A percentile compares a stretch with the other conserved stretches of the same genome.
phyloP scores from a whole-genome alignment of 768 basidiomycete genomes.

The Macrolepiota dolichaula region DNA sequence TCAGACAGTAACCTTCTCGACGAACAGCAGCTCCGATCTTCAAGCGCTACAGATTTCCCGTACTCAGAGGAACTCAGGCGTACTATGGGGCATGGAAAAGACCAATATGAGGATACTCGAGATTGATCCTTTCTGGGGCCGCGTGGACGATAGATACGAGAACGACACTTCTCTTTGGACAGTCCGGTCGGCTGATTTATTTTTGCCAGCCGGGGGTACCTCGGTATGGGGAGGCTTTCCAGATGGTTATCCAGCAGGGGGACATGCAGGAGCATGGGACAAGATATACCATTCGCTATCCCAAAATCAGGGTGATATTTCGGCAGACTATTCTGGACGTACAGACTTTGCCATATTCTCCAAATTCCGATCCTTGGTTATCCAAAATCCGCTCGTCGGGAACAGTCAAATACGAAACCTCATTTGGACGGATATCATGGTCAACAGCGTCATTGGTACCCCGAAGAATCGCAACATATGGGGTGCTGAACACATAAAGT shows the following conservation, averaged over 20 bases:
- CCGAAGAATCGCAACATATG: background rate
- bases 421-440: no score
- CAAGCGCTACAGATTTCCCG: background rate
- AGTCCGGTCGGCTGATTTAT: background rate
- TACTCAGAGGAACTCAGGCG: background rate
- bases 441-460: background rate
- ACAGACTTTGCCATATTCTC: background rate
- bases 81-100: slow-evolving; percentile 6
- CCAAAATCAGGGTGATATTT: background rate
- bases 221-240: background rate
- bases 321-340: background rate
- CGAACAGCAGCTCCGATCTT: slow-evolving; percentile 1
- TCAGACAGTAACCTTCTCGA: background rate
- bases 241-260: background rate
- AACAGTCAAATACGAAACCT: background rate
- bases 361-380: background rate
- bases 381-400: background rate
- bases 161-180: slow-evolving; percentile 8
- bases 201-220: background rate
- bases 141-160: slow-evolving; percentile 5
- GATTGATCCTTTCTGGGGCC: slow-evolving; percentile 5
- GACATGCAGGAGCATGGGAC: background rate
- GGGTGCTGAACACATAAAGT: background rate
- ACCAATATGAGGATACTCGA: background rate
- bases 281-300: background rate